Percentiles rank a stretch among this genome's conserved stretches.
These are phyloP conservation scores for Parietaria judaica DNA, from an alignment of 306 rosid species.

Conservation along the genomic window DNA sequence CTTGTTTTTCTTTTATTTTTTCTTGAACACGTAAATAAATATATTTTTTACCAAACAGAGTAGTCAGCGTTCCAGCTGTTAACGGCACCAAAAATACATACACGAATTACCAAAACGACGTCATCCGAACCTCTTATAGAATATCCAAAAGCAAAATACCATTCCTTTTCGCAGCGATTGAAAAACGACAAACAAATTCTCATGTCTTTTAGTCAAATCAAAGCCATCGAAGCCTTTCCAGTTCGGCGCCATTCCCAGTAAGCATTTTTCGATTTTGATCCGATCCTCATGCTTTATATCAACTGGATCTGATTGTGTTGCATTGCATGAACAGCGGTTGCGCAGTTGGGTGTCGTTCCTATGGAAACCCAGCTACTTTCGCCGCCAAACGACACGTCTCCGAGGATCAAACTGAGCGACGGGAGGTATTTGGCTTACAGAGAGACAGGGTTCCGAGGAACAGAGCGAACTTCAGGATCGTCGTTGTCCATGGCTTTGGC, in stretches of 20 bases:
- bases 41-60: too few relatives aligned
- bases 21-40: too few relatives aligned
- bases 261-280: too few relatives aligned
- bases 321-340: conserved; percentile 22
- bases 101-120: neutral
- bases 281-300: too few relatives aligned
- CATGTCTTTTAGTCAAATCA: conserved; percentile 1
- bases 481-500: conserved; percentile 46
- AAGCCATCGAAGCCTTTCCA: too few relatives aligned
- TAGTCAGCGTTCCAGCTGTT: too few relatives aligned
- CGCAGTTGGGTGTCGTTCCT: conserved; percentile 63
- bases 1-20: too few relatives aligned
- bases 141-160: conserved; percentile 5
- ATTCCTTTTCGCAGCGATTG: neutral
- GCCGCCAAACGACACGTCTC: conserved; percentile 24
- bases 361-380: conserved; percentile 37
- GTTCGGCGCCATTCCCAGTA: too few relatives aligned
- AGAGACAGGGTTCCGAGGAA: conserved; percentile 32
- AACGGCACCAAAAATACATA: neutral
- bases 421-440: conserved; percentile 44
- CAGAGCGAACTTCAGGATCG: conserved; percentile 30
- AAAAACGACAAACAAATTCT: too few relatives aligned
- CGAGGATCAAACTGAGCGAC: conserved; percentile 38
- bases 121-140: conserved; percentile 7
- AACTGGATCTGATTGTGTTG: too few relatives aligned